Percentiles rank a stretch among this genome's conserved stretches.
Evolutionary conservation across 495 filamentous ascomycete genomes (phyloP).

Genomic region (Lentithecium fluviatile): DNA sequence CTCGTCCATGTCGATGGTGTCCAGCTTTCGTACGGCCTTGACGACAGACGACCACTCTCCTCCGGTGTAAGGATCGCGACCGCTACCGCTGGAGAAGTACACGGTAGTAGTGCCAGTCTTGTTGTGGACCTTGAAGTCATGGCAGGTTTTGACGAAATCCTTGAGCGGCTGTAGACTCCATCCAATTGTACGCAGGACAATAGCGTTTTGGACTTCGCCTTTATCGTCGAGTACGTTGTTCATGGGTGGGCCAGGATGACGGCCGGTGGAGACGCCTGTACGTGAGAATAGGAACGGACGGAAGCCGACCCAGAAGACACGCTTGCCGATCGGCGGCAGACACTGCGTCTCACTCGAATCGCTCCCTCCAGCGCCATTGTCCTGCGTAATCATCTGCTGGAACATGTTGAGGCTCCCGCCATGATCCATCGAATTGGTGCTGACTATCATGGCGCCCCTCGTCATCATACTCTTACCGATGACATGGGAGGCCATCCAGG

Average conservation of each 20-base stretch:
- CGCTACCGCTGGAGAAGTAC: conserved; percentile 1
- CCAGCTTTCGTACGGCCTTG: conserved; percentile 7
- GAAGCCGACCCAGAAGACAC: conserved; percentile 20
- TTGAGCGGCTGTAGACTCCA: conserved; percentile 15
- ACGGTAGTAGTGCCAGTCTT: conserved; percentile 11
- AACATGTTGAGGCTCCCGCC: not conserved
- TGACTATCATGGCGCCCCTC: not conserved
- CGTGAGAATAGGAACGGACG: conserved; percentile 21
- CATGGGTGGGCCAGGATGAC: not conserved
- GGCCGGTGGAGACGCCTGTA: not conserved
- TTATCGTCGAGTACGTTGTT: not conserved
- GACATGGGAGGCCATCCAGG: conserved; percentile 18
- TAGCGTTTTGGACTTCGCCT: not conserved
- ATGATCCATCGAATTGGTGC: no score
- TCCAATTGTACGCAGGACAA: conserved; percentile 9
- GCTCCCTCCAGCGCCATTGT: not conserved
- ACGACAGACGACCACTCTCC: conserved; percentile 1
- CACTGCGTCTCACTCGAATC: conserved; percentile 1
- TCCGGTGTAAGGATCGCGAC: not conserved
- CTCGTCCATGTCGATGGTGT: conserved; percentile 29
- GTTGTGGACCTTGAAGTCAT: conserved; percentile 3
- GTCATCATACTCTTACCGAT: not conserved
- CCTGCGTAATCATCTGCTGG: no score
- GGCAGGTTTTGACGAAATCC: conserved; percentile 20
- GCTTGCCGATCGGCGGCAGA: conserved; percentile 18